Evolutionary conservation across 116 monocot species (phyloP), one percentile per base, ranked within the genome.

Genomic region (Thalassia testudinum): DNA sequence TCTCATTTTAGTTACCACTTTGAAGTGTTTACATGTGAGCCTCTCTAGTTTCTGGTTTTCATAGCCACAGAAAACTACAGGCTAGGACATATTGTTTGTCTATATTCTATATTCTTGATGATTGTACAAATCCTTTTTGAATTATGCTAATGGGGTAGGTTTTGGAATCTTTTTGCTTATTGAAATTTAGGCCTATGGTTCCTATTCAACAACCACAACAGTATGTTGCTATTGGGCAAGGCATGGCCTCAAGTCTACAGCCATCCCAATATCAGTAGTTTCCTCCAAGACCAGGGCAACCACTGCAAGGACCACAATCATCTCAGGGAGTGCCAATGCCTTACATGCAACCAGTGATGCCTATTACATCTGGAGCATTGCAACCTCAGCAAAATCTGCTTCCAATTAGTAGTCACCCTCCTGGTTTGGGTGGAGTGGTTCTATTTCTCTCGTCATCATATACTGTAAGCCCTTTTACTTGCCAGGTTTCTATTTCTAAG

Each of bases 181-280:
- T 80, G 52, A 88, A 88, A 78, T 97, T 74, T 79, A 77, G 85
- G 64, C 65, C 74, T 50, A 64, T 69, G 52, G 57, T 64, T 69
- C 73, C 78, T 42, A 29, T 58, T 37, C 89, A 78, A 53, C 89
- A 76, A 56, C 26, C 75, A 23, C 79, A 73, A 67, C 79, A 70
- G 48, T 91, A 64, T 69, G 66, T 79, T 27, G 56, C 85, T 21
- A 54, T 68, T 55, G 79, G 73, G 17, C 80, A 69, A 63, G 82
- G 68, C 26, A 64, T 79, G 49, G 71, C 78, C 37, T 42, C 81
- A 54, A 66, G 55, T 52, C 78, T 29, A 19, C 77, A 74, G 21
- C 63, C 65, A 53, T 70, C 50, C 24, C 78, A 74, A 50, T 84
- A 73, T 69, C 76, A 75, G 48, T 69, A 72, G 52, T 54, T 69